Base-by-base conservation (phyloP, 768 basidiomycete species). In the Macrolepiota fuliginosa region DNA sequence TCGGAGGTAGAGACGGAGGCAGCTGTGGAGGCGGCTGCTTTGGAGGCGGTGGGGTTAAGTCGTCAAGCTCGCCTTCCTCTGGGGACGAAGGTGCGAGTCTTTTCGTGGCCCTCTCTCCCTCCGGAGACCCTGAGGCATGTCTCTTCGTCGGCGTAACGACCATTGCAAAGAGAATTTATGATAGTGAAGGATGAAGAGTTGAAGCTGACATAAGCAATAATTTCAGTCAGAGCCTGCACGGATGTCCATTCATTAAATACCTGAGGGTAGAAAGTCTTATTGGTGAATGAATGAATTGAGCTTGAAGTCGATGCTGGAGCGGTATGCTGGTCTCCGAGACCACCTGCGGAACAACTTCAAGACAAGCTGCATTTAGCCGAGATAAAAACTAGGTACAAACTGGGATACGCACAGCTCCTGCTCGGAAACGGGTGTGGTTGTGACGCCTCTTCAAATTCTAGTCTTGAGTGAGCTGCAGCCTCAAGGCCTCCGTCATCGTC, bases 11-110 rank as follows among this genome's bases (percentile, higher is more conserved):
- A 40, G 74, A 66, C 54, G 70, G 67, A 37, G 71, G 64, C 54
- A 72, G 71, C 54, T 64, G 56, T 42, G 69, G 69, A 39, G 69
- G 71, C 55, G 39, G 65, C 47, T 50, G 68, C 63, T 49, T 70
- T 61, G 27, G 67, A 50, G 49, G 67, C 63, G 66, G 67, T 39
- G 61, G 62, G 13, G 51, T 37, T 50, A 36, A 76, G 71, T 92
- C 90, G 73, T 91, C 90, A 53, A 93, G 76, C 67, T 93, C 91
- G 62, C 91, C 91, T 70, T 93, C 91, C 72, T 93, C 91, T 54
- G 90, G 90, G 0, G 90, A 86, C 10, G 88, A 88, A 2, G 87
- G 81, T 9, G 79, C 77, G 19, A 70, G 76, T 47, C 88, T 80
- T 69, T 92, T 91, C 4, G 72, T 39, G 10, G 83, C 79, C 54